Evolutionary conservation across 1,284 basidiomycete species (phyloP), one percentile per base, ranked within the genome.

Genomic region (Trichosporon faecale): DNA sequence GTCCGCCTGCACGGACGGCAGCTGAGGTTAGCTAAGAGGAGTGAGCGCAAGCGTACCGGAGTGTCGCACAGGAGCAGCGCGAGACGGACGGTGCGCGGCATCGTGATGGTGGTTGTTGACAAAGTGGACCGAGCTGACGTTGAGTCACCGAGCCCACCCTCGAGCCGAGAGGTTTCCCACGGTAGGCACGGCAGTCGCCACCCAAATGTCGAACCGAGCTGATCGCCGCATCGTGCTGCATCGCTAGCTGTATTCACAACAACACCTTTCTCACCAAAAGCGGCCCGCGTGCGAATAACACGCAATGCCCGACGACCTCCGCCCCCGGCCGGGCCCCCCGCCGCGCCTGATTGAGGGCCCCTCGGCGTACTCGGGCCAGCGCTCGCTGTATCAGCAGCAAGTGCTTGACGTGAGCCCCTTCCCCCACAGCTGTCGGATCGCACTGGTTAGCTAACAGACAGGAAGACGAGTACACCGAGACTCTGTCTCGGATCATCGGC

Each of bases 391-490:
- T 66, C 74, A 76, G 16, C 81, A 82, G 66, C 76, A 77, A 52
- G 81, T 81, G 9, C 75, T 82, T 3, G 78, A 81, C 66, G 80
- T 82, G 64, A 72, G 80, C 0, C 6, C 61, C 6, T 9, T 31
- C 52, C 64, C 7, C n/a, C 37, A 5, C 60, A 12, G 40, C n/a
- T 33, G 31, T 33, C 31, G 9, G 4, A 9, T 33, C 31, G 9
- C 31, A 33, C 31, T 9, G 7, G 35, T 7, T 12, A 68, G 55
- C 73, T 76, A 65, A 73, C 72, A 23, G 8, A 9, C 68, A 84
- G 68, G 96, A 99, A 85, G 95, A 98, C 76, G 93, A 94, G 78
- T 99, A 99, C 81, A 95, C 94, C 0, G 89, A 88, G 66, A 92
- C 92, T 0, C 87, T 99, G n/a, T 94, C 93, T 2, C 88, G 90